phyloP scores from a whole-genome alignment of 2,329 filamentous ascomycete species.

The Massarina eburnea region DNA sequence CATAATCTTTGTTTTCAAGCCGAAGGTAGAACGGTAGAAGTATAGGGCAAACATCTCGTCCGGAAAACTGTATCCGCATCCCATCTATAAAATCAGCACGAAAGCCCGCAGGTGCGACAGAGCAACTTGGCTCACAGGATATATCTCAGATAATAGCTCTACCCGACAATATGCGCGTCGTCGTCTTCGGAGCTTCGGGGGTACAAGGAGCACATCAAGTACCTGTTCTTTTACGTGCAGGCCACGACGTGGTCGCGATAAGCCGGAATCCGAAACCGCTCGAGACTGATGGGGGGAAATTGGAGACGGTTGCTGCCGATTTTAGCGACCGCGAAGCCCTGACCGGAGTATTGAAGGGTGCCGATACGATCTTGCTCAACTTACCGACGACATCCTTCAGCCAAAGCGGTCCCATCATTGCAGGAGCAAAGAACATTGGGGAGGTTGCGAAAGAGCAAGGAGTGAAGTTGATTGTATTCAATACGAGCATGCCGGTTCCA shows the following conservation, averaged over 20 bases:
- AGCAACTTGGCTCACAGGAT: no score
- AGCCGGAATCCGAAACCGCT: slow-evolving; percentile 25
- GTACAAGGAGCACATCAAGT: slow-evolving; percentile 35
- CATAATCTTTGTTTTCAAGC: no score
- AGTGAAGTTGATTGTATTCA: slow-evolving; percentile 28
- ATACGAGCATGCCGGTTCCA: slow-evolving; percentile 33
- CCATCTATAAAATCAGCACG: no score
- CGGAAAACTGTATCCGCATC: no score
- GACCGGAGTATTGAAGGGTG: slow-evolving; percentile 14
- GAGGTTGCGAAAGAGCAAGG: slow-evolving; percentile 17
- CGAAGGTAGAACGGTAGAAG: no score
- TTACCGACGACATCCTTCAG: slow-evolving; percentile 34
- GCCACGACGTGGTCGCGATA: slow-evolving; percentile 30
- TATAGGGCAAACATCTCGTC: no score
- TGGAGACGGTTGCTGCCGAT: slow-evolving; percentile 23
- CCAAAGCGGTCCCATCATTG: slow-evolving; percentile 24
- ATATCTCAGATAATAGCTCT: no score
- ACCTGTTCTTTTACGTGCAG: slow-evolving; percentile 21
- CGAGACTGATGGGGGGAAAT: slow-evolving; percentile 11
- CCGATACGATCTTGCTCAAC: slow-evolving; percentile 29
- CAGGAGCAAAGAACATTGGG: slow-evolving; percentile 21
- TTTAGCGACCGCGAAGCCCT: slow-evolving; percentile 22
- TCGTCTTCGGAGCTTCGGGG: slow-evolving; percentile 34
- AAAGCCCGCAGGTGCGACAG: no score
- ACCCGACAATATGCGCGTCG: slow-evolving; percentile 33